Base-by-base conservation (phyloP, 2,329 filamentous ascomycete genomes). In the Rutstroemia sp. region DNA sequence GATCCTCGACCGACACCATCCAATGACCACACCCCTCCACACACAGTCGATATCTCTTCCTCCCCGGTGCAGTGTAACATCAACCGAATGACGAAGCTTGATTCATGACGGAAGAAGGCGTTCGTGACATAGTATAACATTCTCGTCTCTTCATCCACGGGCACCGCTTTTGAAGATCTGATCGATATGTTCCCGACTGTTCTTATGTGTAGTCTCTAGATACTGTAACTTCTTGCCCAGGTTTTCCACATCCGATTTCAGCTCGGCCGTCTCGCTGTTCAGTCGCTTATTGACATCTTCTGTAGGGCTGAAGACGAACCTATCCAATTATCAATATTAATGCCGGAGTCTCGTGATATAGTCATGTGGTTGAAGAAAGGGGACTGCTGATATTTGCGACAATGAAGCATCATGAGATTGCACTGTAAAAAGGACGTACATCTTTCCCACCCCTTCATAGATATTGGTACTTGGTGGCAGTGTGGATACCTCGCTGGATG, bases 381-480 rank as follows among this genome's bases (percentile, higher is more conserved):
- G 2, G 19, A 48, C 17, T 14, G 21, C 17, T 16, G 2, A 19
- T 44, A 23, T 21, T 44, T 21, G 39, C 30, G 30, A 14, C 39
- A 14, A 9, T 14, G 5, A 7, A 34, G 9, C 9, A 37, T 5
- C 14, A 49, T 17, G 16, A 27, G 19, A 16, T 17, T 27, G 16
- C 16, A 25, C 12, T 37, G 2, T 3, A 39, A 17, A 4, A 4
- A 17, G 27, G 45, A 56, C 85, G 67, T 73, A 96, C 94, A 99
- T 97, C 76, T 97, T 99, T 51, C 94, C 94, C 10, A 97, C 87
- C 5, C 92, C 92, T 73, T 97, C 92, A 67, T 97, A 99, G 27
- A 96, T 83, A 34, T 86, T 86, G 0, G 90, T 94, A 48, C 86
- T 81, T 17, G 80, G 71, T 4, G 91, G 87, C 59, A 99, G 74